Evolutionary conservation across 2,329 filamentous ascomycete species (phyloP), one percentile per base, ranked within the genome.

Genomic region (Clonostachys rosea): DNA sequence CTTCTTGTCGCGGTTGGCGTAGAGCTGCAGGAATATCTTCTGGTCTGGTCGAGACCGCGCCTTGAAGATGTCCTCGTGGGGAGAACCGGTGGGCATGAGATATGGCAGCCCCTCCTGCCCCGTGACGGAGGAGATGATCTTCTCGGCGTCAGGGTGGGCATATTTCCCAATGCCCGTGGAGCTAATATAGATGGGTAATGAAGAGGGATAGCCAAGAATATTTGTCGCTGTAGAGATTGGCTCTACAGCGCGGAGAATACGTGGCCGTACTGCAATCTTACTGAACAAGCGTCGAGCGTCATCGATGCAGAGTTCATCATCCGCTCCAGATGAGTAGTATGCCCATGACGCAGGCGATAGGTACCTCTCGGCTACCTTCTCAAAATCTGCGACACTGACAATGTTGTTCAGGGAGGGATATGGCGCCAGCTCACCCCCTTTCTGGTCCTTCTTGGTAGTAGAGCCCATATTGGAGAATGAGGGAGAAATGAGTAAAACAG

Each of bases 301-400:
- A n/a, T 64, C 63, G 62, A 95, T 95, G 50, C 85, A 86, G 54
- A 80, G 63, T 34, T 89, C 73, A 63, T 95, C 89, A 63, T 95
- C 90, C 45, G 78, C 75, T 2, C 87, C 88, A 2, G 89, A 94
- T 65, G 80, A 91, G 70, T 95, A 95, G 69, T 95, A 95, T 43
- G 87, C 41, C 43, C 49, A 41, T 33, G 51, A 49, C 39, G 53
- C 50, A 6, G 42, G 47, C 24, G 24, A 30, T 30, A 30, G 24
- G 24, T 30, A 30, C 24, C 24, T 30, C 24, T 30, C 24, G 8
- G 24, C 24, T 4, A 30, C 24, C 9, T 30, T 30, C 10, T 30
- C 24, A 30, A 30, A 30, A 9, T 30, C 24, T 30, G 24, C 24
- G 24, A 30, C 24, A 30, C 24, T 30, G 24, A 30, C 24, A 10